Base-by-base conservation (phyloP, 352 stramenopile species). In the Phytopythium kandeliae region DNA sequence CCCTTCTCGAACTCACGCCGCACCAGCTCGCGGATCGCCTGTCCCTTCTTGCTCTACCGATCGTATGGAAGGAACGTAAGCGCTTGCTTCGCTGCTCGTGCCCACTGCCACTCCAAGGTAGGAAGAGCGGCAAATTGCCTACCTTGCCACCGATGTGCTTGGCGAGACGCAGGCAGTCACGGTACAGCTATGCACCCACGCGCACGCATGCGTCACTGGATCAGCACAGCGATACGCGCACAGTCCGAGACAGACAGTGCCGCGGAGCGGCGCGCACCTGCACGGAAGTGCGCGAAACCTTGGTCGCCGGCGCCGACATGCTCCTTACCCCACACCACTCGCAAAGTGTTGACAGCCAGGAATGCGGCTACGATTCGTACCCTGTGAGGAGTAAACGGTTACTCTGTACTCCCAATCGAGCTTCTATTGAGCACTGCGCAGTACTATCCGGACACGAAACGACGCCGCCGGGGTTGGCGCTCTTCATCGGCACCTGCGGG, bases 111-210 rank as follows among this genome's bases (percentile, higher is more conserved):
- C n/a, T n/a, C n/a, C n/a, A n/a, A n/a, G n/a, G n/a, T n/a, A n/a
- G n/a, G n/a, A n/a, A n/a, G n/a, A n/a, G n/a, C n/a, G n/a, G n/a
- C n/a, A n/a, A n/a, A n/a, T n/a, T n/a, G 48, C 28, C 4, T 65
- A 94, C 83, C 48, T 69, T 88, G 65, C 83, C 83, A 26, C 83
- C 83, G 37, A 94, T 94, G 67, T 94, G 83, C 66, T 94, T 92
- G 36, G 83, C 80, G 30, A 94, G 68, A 50, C 83, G 83, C 65
- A 94, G 51, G 63, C 77, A 91, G 58, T 94, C 83, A 46, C 83
- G 78, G 63, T 92, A 94, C 17, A 94, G 65, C 83, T 94, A 54
- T 22, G 43, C 13, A 54, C 6, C 17, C 40, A 4, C 28, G 31
- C 33, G 1, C 12, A 41, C 15, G 22, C 6, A 7, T n/a, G 26